Evolutionary conservation across 345 rosid genomes (phyloP).

Genomic region (Cardamine resedifolia): DNA sequence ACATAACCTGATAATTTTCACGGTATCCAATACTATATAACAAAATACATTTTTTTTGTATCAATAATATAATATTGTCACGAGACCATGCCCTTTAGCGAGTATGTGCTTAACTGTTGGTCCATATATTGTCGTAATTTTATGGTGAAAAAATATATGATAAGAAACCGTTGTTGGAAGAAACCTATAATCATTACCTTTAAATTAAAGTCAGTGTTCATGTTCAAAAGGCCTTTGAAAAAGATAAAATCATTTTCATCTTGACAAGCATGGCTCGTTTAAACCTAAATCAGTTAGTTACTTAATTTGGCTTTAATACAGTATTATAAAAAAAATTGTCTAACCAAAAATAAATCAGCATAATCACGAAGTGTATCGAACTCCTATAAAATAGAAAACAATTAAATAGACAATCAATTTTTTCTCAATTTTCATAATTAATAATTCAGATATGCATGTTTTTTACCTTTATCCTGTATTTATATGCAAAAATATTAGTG

Average conservation of each 20-base stretch:
- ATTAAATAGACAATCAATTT: background rate
- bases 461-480: background rate
- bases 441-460: background rate
- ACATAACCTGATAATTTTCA: slow-evolving; percentile 36
- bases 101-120: slow-evolving; percentile 30
- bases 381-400: background rate
- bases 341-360: background rate
- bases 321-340: background rate
- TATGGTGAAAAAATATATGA: slow-evolving; percentile 23
- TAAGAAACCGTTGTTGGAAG: slow-evolving; percentile 31
- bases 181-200: slow-evolving; percentile 33
- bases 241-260: slow-evolving; percentile 31
- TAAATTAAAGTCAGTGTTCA: slow-evolving; percentile 35
- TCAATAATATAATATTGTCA: slow-evolving; percentile 21
- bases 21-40: slow-evolving; percentile 32
- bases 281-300: slow-evolving; percentile 14
- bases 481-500: background rate
- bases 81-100: slow-evolving; percentile 30
- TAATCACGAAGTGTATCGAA: background rate
- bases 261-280: slow-evolving; percentile 37
- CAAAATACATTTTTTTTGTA: slow-evolving; percentile 14
- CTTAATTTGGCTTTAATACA: background rate
- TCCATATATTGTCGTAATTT: slow-evolving; percentile 26
- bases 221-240: slow-evolving; percentile 31
- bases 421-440: background rate